Evolutionary conservation across 164 flowering plant genomes (phyloP).

Genomic region (Warburgia ugandensis): DNA sequence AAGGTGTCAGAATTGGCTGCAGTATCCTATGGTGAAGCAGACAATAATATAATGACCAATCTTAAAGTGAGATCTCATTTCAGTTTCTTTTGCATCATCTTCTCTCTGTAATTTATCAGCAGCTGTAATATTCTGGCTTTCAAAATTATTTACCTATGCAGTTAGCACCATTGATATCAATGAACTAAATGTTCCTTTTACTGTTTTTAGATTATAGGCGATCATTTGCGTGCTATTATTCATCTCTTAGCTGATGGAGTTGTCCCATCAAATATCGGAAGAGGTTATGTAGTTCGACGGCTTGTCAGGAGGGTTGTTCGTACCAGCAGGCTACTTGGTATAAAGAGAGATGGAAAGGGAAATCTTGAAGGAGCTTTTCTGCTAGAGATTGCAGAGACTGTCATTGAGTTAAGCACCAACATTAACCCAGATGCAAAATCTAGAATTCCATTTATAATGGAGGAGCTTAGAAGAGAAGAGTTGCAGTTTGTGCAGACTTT

Average conservation of each 20-base stretch:
- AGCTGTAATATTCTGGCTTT: not conserved
- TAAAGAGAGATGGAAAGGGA: constrained; percentile 56
- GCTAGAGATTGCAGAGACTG: constrained; percentile 70
- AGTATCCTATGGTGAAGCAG: constrained; percentile 52
- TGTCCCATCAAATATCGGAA: constrained; percentile 87
- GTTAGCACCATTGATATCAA: not conserved
- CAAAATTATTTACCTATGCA: not conserved
- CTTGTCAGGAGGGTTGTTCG: constrained; percentile 87
- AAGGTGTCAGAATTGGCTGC: constrained; percentile 71
- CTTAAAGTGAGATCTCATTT: constrained; percentile 53
- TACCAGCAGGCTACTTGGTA: constrained; percentile 80
- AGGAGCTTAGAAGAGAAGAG: constrained; percentile 85
- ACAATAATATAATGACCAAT: constrained; percentile 51
- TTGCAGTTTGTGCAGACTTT: constrained; percentile 76
- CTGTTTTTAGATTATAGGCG: constrained; percentile 68
- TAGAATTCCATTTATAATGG: constrained; percentile 53
- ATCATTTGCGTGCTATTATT: constrained; percentile 87
- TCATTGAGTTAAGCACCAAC: constrained; percentile 56
- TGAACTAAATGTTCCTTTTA: too few species aligned
- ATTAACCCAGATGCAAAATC: constrained; percentile 64
- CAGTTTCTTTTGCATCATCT: constrained; percentile 1
- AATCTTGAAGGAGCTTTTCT: constrained; percentile 66
- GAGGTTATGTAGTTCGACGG: constrained; percentile 91
- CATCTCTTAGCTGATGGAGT: constrained; percentile 95
- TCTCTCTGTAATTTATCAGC: not conserved